phyloP scores from a whole-genome alignment of 257 asterid species.

The Striga asiatica region DNA sequence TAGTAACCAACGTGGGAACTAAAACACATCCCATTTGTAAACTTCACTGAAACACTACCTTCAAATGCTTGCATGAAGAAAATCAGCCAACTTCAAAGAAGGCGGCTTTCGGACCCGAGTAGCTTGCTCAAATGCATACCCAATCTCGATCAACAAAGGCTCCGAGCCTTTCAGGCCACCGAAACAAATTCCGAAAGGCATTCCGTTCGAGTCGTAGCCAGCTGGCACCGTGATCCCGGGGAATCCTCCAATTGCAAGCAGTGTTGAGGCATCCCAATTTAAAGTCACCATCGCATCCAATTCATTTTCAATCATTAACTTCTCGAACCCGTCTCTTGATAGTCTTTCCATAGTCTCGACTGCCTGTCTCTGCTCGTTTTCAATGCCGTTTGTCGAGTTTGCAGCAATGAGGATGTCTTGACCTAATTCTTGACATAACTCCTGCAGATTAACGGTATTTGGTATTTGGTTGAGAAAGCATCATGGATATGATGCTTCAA shows the following conservation, averaged over 20 bases:
- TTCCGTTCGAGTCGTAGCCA: constrained; percentile 43
- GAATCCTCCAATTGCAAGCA: constrained; percentile 55
- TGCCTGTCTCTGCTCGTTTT: constrained; percentile 33
- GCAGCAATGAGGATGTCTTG: constrained; percentile 48
- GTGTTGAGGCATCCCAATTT: constrained; percentile 29
- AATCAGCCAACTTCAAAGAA: constrained; percentile 15
- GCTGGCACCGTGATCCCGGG: constrained; percentile 62
- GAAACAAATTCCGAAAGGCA: constrained; percentile 53
- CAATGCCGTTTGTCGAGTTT: constrained; percentile 38
- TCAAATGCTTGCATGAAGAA: neutral
- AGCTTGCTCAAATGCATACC: constrained; percentile 61
- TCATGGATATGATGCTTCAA: too few species aligned
- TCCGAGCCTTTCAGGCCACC: constrained; percentile 62
- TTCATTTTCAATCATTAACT: constrained; percentile 37
- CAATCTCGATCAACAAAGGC: constrained; percentile 43
- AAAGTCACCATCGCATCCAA: constrained; percentile 45
- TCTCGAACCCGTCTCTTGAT: constrained; percentile 42
- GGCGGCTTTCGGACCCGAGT: constrained; percentile 49
- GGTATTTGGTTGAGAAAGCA: too few species aligned
- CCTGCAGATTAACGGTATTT: constrained; percentile 15
- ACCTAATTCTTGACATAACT: constrained; percentile 24
- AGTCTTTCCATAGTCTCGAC: constrained; percentile 32
- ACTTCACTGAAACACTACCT: too few species aligned
- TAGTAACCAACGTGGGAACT: neutral
- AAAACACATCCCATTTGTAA: too few species aligned